These are phyloP conservation scores for Odontarrhena argentea DNA, from an alignment of 345 rosid genomes.

Conservation along the genomic window DNA sequence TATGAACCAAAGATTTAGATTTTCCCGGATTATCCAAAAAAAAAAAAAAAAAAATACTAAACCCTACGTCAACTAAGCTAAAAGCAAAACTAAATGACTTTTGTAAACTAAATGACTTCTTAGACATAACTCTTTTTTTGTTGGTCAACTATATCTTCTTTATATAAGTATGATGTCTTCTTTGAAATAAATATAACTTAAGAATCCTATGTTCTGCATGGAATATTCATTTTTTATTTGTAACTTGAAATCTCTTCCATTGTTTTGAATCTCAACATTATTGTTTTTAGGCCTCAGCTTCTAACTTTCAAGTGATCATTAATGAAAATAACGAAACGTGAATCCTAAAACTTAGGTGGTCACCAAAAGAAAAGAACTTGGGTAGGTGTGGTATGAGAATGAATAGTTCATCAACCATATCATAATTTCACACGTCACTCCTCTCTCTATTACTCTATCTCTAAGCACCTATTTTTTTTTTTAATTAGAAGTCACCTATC, in stretches of 20 bases:
- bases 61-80: not conserved
- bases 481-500: not conserved
- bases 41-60: too few species aligned
- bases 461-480: not conserved
- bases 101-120: not conserved
- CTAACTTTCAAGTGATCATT: too few species aligned
- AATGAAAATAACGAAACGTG: too few species aligned
- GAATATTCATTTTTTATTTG: not conserved
- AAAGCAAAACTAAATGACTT: not conserved
- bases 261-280: too few species aligned
- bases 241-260: not conserved
- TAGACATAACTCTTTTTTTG: too few species aligned
- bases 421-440: not conserved
- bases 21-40: too few species aligned
- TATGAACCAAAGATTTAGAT: too few species aligned
- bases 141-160: too few species aligned
- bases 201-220: not conserved
- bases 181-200: not conserved
- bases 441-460: not conserved
- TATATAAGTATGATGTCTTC: too few species aligned
- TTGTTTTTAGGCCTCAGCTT: too few species aligned
- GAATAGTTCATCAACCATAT: not conserved
- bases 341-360: too few species aligned
- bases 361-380: too few species aligned
- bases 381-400: constrained; percentile 7